A percentile compares a stretch with the other conserved stretches of the same genome.
These are phyloP conservation scores for Dactylellina leptospora DNA, from an alignment of 2,329 filamentous ascomycete genomes.

Conservation along the genomic window DNA sequence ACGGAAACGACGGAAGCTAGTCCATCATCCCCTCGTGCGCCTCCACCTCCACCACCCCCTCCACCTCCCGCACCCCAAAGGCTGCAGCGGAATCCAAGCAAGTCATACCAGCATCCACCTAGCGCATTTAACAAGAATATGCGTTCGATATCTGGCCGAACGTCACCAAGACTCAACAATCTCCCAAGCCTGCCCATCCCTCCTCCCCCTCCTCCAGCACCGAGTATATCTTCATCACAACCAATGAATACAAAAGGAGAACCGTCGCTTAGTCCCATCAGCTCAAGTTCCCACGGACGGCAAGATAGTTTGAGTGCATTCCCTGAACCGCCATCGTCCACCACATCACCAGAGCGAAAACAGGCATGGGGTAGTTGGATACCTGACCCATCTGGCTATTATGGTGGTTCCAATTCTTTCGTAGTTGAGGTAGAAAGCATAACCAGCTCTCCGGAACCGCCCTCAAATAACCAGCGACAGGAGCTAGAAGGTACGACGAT, in stretches of 20 bases:
- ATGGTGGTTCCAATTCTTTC: slow-evolving; percentile 26
- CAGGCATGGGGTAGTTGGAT: slow-evolving; percentile 24
- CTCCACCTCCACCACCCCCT: slow-evolving; percentile 13
- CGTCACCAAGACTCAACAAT: slow-evolving; percentile 14
- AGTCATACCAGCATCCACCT: slow-evolving; percentile 14
- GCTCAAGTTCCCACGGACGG: background rate
- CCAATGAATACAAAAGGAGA: slow-evolving; percentile 3
- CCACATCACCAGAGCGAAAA: slow-evolving; percentile 12
- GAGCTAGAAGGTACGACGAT: slow-evolving; percentile 29
- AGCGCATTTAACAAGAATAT: slow-evolving; percentile 41
- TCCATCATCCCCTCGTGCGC: background rate
- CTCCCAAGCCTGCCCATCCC: slow-evolving; percentile 35
- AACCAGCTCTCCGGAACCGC: slow-evolving; percentile 17
- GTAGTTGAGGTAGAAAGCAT: slow-evolving; percentile 39
- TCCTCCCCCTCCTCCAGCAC: slow-evolving; percentile 22
- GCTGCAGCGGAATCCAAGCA: slow-evolving; percentile 27
- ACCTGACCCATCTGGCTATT: slow-evolving; percentile 35
- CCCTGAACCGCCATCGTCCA: slow-evolving; percentile 26
- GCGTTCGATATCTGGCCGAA: slow-evolving; percentile 22
- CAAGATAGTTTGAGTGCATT: slow-evolving; percentile 30
- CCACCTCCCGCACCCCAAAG: slow-evolving; percentile 31
- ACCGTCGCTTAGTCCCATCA: background rate
- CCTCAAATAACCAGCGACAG: slow-evolving; percentile 9
- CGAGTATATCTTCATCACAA: background rate
- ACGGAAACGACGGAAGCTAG: slow-evolving; percentile 21